Evolutionary conservation across 2,329 filamentous ascomycete genomes (phyloP), one percentile per base, ranked within the genome.

Genomic region (Neospermospora avenae): DNA sequence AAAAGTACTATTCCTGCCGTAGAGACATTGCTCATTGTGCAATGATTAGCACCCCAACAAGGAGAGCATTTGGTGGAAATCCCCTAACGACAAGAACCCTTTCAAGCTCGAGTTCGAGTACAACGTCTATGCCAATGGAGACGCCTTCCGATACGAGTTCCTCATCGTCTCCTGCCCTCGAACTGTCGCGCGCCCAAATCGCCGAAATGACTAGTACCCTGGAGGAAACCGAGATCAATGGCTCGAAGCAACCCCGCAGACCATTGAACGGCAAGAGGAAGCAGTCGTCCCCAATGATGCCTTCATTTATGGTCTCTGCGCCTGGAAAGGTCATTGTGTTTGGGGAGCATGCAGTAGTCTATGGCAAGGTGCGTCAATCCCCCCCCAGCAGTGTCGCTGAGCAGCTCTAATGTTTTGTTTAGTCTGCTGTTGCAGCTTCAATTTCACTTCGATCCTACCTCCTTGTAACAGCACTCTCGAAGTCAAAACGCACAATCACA

Each of bases 251-350:
- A 57, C 57, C 18, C 13, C 55, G 54, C 59, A 63, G 53, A 44
- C 22, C 49, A 35, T 25, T 45, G 28, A 74, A 77, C 52, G 82
- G 84, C 72, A 74, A 77, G 52, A 82, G 84, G 72, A 87, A 84
- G 68, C 76, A 79, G 63, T 87, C 84, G 11, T 84, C 77, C 58
- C 85, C 85, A 3, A 84, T 88, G 84, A 85, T 95, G 77, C 93
- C 93, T 45, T 80, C 93, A 63, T 99, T 99, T 74, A 96, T 99
- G 90, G 93, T 98, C 59, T 98, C 95, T 16, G 93, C 96, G 2
- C 95, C 95, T 0, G 96, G 93, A 65, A 99, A 99, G 75, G 95
- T 97, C 72, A 99, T 99, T 74, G 91, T 98, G 56, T 98, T 93
- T 77, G 95, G 95, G 67, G 95, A 99, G 75, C 95, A 99, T 78